Conservation (phyloP, 306 rosid genomes). For the Styphnolobium japonicum region DNA sequence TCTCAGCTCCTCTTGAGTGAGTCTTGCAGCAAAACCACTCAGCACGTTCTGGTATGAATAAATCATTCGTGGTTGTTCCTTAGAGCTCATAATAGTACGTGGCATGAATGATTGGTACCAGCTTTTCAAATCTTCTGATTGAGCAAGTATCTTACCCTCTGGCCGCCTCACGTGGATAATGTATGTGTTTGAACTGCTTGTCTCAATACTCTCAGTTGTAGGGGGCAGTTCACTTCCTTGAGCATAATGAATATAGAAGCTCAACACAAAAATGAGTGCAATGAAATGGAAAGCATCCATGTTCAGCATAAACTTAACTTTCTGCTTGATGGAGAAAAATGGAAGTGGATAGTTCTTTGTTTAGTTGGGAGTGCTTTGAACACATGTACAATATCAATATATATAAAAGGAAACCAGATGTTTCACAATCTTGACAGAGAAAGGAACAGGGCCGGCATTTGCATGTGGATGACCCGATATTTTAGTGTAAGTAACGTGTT, state of each 20-base stretch:
- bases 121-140: conserved; percentile 34
- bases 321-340: conserved; percentile 13
- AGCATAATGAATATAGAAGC: conserved; percentile 31
- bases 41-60: conserved; percentile 48
- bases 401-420: neutral
- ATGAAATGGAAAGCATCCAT: conserved; percentile 41
- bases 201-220: neutral
- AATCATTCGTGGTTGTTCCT: conserved; percentile 30
- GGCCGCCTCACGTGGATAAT: conserved; percentile 53
- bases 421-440: neutral
- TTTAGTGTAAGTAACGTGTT: neutral
- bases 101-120: conserved; percentile 72
- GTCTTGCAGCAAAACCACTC: conserved; percentile 68
- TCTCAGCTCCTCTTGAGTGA: conserved; percentile 49
- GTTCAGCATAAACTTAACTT: conserved; percentile 22
- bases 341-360: conserved; percentile 6
- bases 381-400: neutral
- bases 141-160: conserved; percentile 19
- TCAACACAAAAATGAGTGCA: conserved; percentile 34
- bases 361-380: conserved; percentile 1
- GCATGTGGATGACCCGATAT: neutral
- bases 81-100: conserved; percentile 9
- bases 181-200: conserved; percentile 40
- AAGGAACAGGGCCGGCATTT: conserved; percentile 4
- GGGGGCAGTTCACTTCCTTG: conserved; percentile 18